These are phyloP conservation scores for Striga asiatica DNA, from an alignment of 257 asterid species.

Conservation along the genomic window DNA sequence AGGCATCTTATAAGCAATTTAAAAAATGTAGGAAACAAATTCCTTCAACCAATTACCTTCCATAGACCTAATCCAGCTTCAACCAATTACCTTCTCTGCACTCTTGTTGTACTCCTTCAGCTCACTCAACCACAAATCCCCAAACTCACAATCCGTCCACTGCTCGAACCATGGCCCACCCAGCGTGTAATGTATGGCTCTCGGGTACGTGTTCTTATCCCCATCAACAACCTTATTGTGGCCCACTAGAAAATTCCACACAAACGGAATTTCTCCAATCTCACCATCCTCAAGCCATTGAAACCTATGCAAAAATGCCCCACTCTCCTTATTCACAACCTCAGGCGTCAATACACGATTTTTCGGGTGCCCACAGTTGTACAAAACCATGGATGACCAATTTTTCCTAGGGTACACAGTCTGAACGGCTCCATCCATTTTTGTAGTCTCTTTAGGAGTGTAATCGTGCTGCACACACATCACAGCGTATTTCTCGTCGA, in stretches of 20 bases:
- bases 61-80: constrained; percentile 12
- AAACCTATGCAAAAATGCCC: constrained; percentile 80
- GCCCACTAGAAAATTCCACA: constrained; percentile 81
- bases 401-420: constrained; percentile 82
- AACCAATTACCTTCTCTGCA: constrained; percentile 20
- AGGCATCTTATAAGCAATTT: not conserved
- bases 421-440: constrained; percentile 87
- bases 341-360: constrained; percentile 53
- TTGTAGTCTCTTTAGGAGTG: constrained; percentile 73
- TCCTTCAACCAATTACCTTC: not conserved
- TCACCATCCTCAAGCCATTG: constrained; percentile 70
- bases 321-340: constrained; percentile 65
- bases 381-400: constrained; percentile 92
- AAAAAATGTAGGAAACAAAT: not conserved
- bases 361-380: constrained; percentile 70
- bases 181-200: constrained; percentile 69
- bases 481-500: constrained; percentile 57
- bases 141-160: constrained; percentile 87
- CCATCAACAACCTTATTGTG: constrained; percentile 62
- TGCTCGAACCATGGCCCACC: constrained; percentile 97
- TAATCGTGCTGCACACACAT: constrained; percentile 91
- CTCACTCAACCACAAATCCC: constrained; percentile 71
- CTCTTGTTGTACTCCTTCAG: constrained; percentile 47
- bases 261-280: constrained; percentile 77
- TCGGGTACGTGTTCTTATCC: constrained; percentile 44